Percentiles rank a stretch among this genome's conserved stretches.
These are phyloP conservation scores for Pleurotus sapidus DNA, from an alignment of 768 basidiomycete species.

Conservation along the genomic window DNA sequence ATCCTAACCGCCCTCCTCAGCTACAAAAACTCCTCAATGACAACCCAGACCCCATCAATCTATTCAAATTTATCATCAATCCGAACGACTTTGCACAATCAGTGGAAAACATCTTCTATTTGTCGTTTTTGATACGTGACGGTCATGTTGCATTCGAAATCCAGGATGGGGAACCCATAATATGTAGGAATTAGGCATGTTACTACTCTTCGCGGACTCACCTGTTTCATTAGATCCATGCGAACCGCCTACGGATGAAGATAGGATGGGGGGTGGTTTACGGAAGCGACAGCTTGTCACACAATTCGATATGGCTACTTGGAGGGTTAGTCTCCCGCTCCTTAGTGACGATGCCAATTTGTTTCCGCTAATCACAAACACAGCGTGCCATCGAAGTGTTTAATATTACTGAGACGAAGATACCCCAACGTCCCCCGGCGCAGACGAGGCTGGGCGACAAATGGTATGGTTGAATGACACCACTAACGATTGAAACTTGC, in stretches of 20 bases:
- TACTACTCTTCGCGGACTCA: not conserved
- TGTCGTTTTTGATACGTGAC: constrained; percentile 89
- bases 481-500: not conserved
- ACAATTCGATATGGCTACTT: constrained; percentile 88
- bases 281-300: constrained; percentile 84
- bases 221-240: constrained; percentile 49
- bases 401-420: constrained; percentile 69
- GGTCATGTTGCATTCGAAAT: constrained; percentile 76
- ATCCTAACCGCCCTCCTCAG: constrained; percentile 29
- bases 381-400: constrained; percentile 89
- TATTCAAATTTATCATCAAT: constrained; percentile 88
- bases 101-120: constrained; percentile 95
- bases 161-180: constrained; percentile 64
- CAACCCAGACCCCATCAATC: constrained; percentile 53
- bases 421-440: constrained; percentile 71
- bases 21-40: constrained; percentile 57
- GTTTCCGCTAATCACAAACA: not conserved
- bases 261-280: constrained; percentile 54
- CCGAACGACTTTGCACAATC: constrained; percentile 90
- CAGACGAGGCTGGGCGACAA: constrained; percentile 55
- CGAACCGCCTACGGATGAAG: constrained; percentile 59
- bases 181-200: constrained; percentile 49
- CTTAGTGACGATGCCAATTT: not conserved
- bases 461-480: constrained; percentile 61
- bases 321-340: constrained; percentile 58